phyloP scores from a whole-genome alignment of 768 basidiomycete genomes.

The Leucocoprinus leucothites region DNA sequence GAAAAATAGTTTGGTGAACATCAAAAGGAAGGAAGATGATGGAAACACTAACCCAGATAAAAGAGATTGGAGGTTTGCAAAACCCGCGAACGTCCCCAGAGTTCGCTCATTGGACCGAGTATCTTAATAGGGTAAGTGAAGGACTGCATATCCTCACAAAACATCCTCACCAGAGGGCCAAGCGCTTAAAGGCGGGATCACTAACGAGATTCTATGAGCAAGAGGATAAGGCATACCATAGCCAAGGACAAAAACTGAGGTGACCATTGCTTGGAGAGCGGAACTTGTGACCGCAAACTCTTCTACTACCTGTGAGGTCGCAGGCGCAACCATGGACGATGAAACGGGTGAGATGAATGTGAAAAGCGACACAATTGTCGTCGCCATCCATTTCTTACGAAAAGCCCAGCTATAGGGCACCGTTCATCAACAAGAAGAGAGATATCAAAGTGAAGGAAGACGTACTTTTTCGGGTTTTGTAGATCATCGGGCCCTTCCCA shows the following conservation, averaged over 20 bases:
- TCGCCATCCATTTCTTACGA: constrained; percentile 61
- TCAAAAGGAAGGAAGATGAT: neutral
- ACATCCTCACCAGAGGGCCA: constrained; percentile 42
- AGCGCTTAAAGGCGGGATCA: constrained; percentile 35
- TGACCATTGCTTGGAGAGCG: constrained; percentile 51
- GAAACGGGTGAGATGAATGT: constrained; percentile 69
- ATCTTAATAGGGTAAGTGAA: constrained; percentile 23
- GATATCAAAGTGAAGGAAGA: neutral
- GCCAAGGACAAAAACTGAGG: constrained; percentile 50
- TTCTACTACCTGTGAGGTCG: constrained; percentile 43
- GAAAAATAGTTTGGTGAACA: neutral
- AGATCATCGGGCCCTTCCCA: constrained; percentile 66
- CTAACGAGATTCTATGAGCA: neutral
- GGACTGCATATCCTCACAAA: neutral
- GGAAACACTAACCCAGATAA: constrained; percentile 47
- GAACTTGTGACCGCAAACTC: constrained; percentile 53
- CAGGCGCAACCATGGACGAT: constrained; percentile 75
- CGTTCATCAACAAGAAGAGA: neutral
- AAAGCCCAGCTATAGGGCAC: constrained; percentile 51
- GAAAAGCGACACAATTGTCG: constrained; percentile 61
- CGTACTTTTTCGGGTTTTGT: constrained; percentile 56
- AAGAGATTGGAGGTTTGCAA: constrained; percentile 64
- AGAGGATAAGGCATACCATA: constrained; percentile 41
- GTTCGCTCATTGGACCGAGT: constrained; percentile 65
- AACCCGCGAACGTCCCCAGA: constrained; percentile 63